A percentile compares a stretch with the other conserved stretches of the same genome.
Evolutionary conservation across 495 filamentous ascomycete species (phyloP).

Genomic region (Ascodesmis nigricans): DNA sequence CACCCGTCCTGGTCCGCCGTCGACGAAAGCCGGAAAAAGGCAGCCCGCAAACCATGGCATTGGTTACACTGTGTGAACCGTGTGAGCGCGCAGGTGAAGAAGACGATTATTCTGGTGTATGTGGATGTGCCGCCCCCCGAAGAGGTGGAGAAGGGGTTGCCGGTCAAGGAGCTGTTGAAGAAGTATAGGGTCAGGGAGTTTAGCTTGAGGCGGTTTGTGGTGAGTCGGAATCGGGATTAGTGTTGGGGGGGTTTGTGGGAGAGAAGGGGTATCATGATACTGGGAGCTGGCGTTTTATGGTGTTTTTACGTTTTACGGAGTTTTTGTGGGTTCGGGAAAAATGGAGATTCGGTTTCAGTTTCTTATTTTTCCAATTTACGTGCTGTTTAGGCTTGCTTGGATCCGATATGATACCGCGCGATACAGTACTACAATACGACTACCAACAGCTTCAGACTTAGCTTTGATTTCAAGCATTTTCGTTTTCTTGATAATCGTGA

Average conservation of each 20-base stretch:
- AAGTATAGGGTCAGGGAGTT: constrained; percentile 67
- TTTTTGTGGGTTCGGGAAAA: too few species aligned
- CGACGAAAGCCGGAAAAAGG: constrained; percentile 25
- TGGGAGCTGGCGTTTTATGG: constrained; percentile 1
- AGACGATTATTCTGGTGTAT: constrained; percentile 69
- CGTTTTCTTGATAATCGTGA: too few species aligned
- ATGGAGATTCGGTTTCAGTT: too few species aligned
- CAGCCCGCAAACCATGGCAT: constrained; percentile 43
- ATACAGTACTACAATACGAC: too few species aligned
- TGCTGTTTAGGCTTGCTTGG: too few species aligned
- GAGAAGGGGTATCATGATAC: constrained; percentile 4
- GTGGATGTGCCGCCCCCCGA: constrained; percentile 69
- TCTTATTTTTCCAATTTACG: too few species aligned
- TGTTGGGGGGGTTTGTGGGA: constrained; percentile 5
- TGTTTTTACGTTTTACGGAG: too few species aligned
- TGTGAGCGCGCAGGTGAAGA: constrained; percentile 71
- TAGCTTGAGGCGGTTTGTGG: constrained; percentile 56
- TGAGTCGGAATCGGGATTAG: constrained; percentile 53
- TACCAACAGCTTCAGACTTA: too few species aligned
- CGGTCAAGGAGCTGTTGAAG: constrained; percentile 40
- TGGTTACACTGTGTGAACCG: constrained; percentile 84
- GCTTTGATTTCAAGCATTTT: too few species aligned
- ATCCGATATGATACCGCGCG: too few species aligned
- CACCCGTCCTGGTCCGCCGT: constrained; percentile 43
- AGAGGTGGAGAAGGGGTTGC: constrained; percentile 26